Conservation (phyloP, 2,329 filamentous ascomycete species). For the Lachnellula willkommii region DNA sequence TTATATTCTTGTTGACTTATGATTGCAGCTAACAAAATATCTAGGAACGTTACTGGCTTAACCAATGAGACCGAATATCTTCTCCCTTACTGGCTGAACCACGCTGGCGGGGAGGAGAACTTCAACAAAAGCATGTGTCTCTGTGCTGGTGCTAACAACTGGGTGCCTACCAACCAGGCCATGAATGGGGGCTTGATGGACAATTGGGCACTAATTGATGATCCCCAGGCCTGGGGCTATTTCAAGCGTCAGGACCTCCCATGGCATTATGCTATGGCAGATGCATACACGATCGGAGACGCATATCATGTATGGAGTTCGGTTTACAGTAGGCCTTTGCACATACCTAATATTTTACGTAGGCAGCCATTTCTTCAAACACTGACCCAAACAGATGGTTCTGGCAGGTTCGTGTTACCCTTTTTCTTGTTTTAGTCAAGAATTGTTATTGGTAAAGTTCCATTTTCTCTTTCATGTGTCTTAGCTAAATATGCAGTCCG, state of each 20-base stretch:
- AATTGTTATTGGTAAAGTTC: too few species aligned
- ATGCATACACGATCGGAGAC: slow-evolving; percentile 47
- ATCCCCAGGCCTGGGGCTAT: slow-evolving; percentile 47
- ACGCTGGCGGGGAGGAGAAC: slow-evolving; percentile 43
- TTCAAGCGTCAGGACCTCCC: slow-evolving; percentile 45
- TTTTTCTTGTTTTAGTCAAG: too few species aligned
- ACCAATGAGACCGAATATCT: slow-evolving; percentile 39
- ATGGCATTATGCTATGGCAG: slow-evolving; percentile 47
- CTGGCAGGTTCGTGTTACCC: slow-evolving; percentile 26
- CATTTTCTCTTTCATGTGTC: too few species aligned
- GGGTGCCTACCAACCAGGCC: slow-evolving; percentile 45
- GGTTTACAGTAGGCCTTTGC: background rate
- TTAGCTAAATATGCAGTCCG: slow-evolving; percentile 24
- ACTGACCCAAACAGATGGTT: slow-evolving; percentile 40
- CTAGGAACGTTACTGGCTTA: background rate
- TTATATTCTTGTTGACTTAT: background rate
- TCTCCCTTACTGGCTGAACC: slow-evolving; percentile 49
- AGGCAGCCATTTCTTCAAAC: slow-evolving; percentile 40
- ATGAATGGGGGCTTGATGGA: slow-evolving; percentile 46
- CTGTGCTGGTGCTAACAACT: slow-evolving; percentile 45
- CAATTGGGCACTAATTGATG: slow-evolving; percentile 47
- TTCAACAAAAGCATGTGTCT: slow-evolving; percentile 46
- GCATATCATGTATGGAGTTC: slow-evolving; percentile 42
- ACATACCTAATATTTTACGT: slow-evolving; percentile 2
- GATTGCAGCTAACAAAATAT: background rate